Evolutionary conservation across 2,329 filamentous ascomycete species (phyloP), one percentile per base, ranked within the genome.

Genomic region (Ploettnerulaceae sp.): DNA sequence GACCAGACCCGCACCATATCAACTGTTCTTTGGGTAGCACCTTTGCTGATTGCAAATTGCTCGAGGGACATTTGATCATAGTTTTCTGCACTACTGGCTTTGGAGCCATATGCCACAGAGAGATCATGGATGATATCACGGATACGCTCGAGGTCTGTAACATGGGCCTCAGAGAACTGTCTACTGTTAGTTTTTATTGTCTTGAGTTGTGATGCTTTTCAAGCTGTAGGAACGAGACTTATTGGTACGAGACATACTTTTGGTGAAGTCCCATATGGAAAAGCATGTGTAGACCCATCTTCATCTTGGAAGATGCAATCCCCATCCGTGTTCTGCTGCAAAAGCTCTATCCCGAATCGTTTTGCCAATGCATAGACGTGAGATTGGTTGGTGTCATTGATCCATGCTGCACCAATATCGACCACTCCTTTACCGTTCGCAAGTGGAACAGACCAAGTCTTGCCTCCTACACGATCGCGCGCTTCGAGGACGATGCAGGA

Each of bases 381-480:
- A 2, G 53, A 47, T 33, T 57, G 55, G 41, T 55, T 55, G 1
- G 51, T 54, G 34, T 57, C 53, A 32, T 82, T 81, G 52, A 81
- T 72, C 78, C 77, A 82, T 0, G 74, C 75, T 0, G 75, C 78
- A 2, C 77, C 77, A 0, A 79, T 56, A 17, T 81, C 78, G 5
- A 71, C 66, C 0, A 63, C 49, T 0, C 69, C 71, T 2, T 59
- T 61, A 21, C 57, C 66, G 20, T 44, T 41, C 2, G 48, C 45
- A 1, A 45, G 31, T n/a, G 43, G 43, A 4, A 49, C 46, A 33
- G 39, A 48, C 54, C 52, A 68, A 0, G 62, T 67, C 52, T 69
- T 69, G 1, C 69, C 70, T 4, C 69, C 69, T 0, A 72, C 67
- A 2, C 70, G 65, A 48, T 71, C 64, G 3, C 68, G 53, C 4